Base-by-base conservation (phyloP, 83 land plant genomes). In the Thuja plicata region DNA sequence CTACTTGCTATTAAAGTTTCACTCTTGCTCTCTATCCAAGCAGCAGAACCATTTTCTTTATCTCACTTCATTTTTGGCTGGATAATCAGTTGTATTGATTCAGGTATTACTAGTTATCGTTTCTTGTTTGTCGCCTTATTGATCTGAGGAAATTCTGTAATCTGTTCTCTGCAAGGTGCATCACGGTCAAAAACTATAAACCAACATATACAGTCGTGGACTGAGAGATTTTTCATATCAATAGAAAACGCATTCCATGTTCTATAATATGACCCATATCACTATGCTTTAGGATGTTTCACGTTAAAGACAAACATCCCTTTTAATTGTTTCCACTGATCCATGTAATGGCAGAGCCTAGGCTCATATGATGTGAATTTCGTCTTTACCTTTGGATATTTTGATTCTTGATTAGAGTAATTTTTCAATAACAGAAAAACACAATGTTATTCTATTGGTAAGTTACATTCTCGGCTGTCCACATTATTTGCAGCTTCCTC, bases 401-500 rank as follows among this genome's bases (percentile, higher is more conserved):
- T 35, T 16, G 79, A 2, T 35, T 76, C 78, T 73, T 32, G 37
- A 73, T 73, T 32, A 32, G 27, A 30, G 70, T 55, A 48, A 8
- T 37, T 62, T 34, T 81, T 55, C 45, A 86, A 6, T 35, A 3
- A 45, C 16, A 55, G n/a, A 57, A 62, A 54, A 86, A 40, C 40
- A 34, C 41, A 55, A 62, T 57, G 40, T 17, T 86, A 41, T 21
- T 15, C 32, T 52, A 55, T 19, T 55, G 87, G 15, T 32, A 35
- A 17, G 74, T 19, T 16, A 55, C 35, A 43, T 40, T 19, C 37
- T 62, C 30, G 40, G 60, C 37, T 37, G n/a, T 87, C 27, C 27
- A 87, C 46, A 34, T 79, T 80, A 34, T 32, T 37, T 85, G 48
- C 89, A 92, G 85, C 93, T 84, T 74, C 91, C 93, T 16, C 92